Base-by-base conservation (phyloP, 1,284 basidiomycete species). In the Leccinum fallax region DNA sequence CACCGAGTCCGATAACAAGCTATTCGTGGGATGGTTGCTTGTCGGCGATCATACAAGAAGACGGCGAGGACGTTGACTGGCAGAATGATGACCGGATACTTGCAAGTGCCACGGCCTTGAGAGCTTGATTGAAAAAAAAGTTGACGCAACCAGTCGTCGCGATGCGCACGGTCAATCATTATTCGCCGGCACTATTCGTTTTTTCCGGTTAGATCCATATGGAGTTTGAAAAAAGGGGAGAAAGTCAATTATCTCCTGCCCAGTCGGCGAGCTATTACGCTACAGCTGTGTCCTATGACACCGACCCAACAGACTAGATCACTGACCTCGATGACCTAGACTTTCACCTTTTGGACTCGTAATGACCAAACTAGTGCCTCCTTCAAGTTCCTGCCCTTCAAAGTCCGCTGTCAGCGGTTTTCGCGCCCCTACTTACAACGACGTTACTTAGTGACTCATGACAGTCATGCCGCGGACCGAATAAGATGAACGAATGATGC, bases 381-480 rank as follows among this genome's bases (percentile, higher is more conserved):
- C 36, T 38, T 38, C 36, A 38, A 38, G 36, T 40, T n/a, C 38
- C 10, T 40, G 43, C 5, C 43, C 46, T 53, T 21, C n/a, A 32
- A 53, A 21, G 52, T 53, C 52, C 52, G 52, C 30, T 53, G 30
- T 30, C 52, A 34, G 24, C 16, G 26, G 24, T 26, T 26, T 51
- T 51, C 24, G 11, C n/a, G 16, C 8, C 52, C n/a, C 53, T 36
- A 34, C 53, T 34, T 43, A 53, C 53, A n/a, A 13, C 16, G 52
- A 28, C 3, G 5, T 6, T 19, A 30, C 15, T 21, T 28, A 54
- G 51, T 24, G 26, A 26, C 26, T 26, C 52, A 48, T 15, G 21
- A 30, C 9, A 26, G 10, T 43, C n/a, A 53, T 69, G 57, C 57
- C 67, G 69, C 69, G 69, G 69, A 60, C 32, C 57, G 46, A 67